Evolutionary conservation across 2,329 filamentous ascomycete genomes (phyloP), one percentile per base, ranked within the genome.

Genomic region (Tetracladium maxilliforme): DNA sequence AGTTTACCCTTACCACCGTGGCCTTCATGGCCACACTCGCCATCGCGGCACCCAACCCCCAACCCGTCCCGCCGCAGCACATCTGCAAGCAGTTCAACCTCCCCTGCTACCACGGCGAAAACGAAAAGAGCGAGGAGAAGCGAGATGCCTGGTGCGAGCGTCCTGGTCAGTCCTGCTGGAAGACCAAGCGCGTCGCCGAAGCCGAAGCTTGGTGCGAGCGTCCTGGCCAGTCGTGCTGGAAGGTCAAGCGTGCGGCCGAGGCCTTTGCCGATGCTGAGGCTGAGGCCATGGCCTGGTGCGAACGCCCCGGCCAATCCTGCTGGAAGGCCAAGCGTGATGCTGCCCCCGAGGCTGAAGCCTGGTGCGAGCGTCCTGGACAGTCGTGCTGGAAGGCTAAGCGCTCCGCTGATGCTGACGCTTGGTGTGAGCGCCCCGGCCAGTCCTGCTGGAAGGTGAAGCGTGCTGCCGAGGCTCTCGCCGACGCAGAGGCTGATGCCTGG

Each of bases 351-450:
- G 28, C 27, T 3, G 28, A 29, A 9, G 30, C 30, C 8, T 47
- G 44, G 34, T 59, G 58, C 38, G 34, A 46, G 32, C 39, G 44
- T 19, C 43, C 42, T 16, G 55, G 56, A 17, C 43, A 52, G 35
- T 34, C 45, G 13, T 64, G 60, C 51, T 51, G 43, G 41, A 52
- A 54, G 37, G 45, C 47, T 27, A 54, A 52, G 41, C 54, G 52
- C 33, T 49, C 48, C 11, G 49, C 49, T 22, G 46, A 49, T 24
- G 47, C 47, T 9, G 12, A 27, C 12, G 7, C 36, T 5, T 25
- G 28, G 25, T 46, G 41, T 21, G 27, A 32, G 11, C 30, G 28
- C 5, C 28, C 29, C 6, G 42, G 42, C 12, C 33, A 36, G 24
- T 16, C 24, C 17, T 41, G 39, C 27, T 30, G 30, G 17, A 42